Percentiles rank a stretch among this genome's conserved stretches.
Evolutionary conservation across 2,329 filamentous ascomycete genomes (phyloP).

Genomic region (Gaeumannomyces tritici): DNA sequence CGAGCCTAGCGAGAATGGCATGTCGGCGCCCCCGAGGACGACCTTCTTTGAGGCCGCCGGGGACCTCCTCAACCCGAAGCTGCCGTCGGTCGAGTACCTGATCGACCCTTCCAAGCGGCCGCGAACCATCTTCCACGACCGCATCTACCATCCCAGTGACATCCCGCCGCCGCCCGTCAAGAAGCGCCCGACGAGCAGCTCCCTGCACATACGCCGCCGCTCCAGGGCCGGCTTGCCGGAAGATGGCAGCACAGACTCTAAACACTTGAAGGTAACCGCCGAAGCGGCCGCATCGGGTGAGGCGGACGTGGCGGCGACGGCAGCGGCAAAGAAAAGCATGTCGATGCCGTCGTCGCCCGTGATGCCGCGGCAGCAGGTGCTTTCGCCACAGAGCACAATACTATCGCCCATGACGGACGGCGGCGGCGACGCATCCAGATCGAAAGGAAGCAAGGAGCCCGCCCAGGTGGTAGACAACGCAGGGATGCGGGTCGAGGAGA

Average conservation of each 20-base stretch:
- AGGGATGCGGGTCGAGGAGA: constrained; percentile 88
- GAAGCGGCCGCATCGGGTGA: constrained; percentile 1
- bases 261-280: background rate
- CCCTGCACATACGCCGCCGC: constrained; percentile 21
- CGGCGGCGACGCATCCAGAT: constrained; percentile 11
- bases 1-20: constrained; percentile 20
- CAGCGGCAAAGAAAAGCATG: constrained; percentile 14
- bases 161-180: constrained; percentile 74
- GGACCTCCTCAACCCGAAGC: constrained; percentile 80
- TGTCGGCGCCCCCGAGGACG: constrained; percentile 73
- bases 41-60: constrained; percentile 93
- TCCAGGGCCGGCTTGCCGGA: constrained; percentile 5
- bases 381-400: constrained; percentile 13
- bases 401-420: background rate
- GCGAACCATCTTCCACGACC: constrained; percentile 92
- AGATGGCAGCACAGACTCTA: constrained; percentile 2
- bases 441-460: constrained; percentile 33
- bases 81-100: constrained; percentile 74
- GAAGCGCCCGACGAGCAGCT: constrained; percentile 27
- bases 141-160: constrained; percentile 86
- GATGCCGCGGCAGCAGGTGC: constrained; percentile 20
- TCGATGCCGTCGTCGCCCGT: constrained; percentile 23
- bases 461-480: constrained; percentile 46
- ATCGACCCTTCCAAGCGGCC: constrained; percentile 73
- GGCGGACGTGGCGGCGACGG: constrained; percentile 7